Evolutionary conservation across 1,284 basidiomycete species (phyloP).

Genomic region (Waitea zeae): DNA sequence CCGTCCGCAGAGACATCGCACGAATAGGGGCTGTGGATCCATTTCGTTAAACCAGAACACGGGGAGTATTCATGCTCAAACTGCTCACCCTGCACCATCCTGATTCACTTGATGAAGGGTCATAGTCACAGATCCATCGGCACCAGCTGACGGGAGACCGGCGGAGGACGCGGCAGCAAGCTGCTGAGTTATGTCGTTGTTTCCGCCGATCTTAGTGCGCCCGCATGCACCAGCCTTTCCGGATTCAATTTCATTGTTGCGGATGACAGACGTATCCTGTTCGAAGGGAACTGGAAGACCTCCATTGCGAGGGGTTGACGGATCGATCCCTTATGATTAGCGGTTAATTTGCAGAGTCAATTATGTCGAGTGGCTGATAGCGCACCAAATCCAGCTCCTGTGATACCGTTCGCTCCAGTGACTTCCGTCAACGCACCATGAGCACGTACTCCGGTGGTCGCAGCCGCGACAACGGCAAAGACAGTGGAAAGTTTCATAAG

Average conservation of each 20-base stretch:
- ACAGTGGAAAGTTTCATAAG: too few relatives aligned
- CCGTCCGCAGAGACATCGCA: constrained; percentile 11
- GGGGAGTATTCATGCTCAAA: neutral
- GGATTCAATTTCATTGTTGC: constrained; percentile 9
- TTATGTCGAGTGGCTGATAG: too few relatives aligned
- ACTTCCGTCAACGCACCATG: too few relatives aligned
- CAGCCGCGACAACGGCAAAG: too few relatives aligned
- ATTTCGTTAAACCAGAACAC: neutral
- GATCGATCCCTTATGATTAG: too few relatives aligned
- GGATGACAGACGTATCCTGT: too few relatives aligned
- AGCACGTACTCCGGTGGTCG: too few relatives aligned
- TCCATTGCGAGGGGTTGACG: too few relatives aligned
- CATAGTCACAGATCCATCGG: constrained; percentile 9
- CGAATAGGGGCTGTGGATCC: constrained; percentile 7
- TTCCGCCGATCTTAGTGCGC: constrained; percentile 9
- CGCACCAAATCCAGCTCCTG: too few relatives aligned
- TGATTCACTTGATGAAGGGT: constrained; percentile 12
- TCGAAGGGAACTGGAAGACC: too few relatives aligned
- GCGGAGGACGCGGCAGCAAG: constrained; percentile 9
- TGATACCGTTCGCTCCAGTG: too few relatives aligned
- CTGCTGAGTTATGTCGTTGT: constrained; percentile 9
- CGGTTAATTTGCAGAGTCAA: too few relatives aligned
- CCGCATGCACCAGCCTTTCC: constrained; percentile 10
- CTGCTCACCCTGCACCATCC: constrained; percentile 12
- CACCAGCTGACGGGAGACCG: constrained; percentile 8